Percentiles rank a stretch among this genome's conserved stretches.
These are phyloP conservation scores for Xylaria sp. DNA, from an alignment of 2,329 filamentous ascomycete species.

Conservation along the genomic window DNA sequence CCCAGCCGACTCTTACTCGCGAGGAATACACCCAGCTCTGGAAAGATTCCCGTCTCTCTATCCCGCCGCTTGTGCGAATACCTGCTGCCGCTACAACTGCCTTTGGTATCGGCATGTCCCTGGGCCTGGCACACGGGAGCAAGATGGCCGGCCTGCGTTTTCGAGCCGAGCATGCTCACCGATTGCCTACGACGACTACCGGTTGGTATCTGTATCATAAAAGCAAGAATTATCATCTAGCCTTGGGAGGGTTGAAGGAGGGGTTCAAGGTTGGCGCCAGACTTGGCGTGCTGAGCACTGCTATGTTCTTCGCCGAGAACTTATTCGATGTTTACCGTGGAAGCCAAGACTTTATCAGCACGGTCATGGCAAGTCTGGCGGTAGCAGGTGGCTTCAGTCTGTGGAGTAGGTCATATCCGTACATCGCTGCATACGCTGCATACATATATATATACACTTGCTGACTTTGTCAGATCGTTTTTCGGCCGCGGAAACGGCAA, in stretches of 20 bases:
- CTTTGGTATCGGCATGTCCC: conserved; percentile 72
- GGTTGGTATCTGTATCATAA: conserved; percentile 99
- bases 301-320: conserved; percentile 86
- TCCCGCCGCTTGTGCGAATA: conserved; percentile 73
- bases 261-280: conserved; percentile 78
- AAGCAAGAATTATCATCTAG: conserved; percentile 91
- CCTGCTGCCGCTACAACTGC: conserved; percentile 71
- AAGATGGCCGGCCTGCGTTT: conserved; percentile 82
- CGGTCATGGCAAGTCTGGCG: conserved; percentile 82
- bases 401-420: conserved; percentile 70
- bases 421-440: conserved; percentile 1
- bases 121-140: conserved; percentile 79
- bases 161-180: conserved; percentile 95
- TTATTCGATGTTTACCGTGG: conserved; percentile 79
- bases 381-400: conserved; percentile 88
- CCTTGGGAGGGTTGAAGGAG: conserved; percentile 80
- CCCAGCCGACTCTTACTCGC: conserved; percentile 39
- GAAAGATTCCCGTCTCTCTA: conserved; percentile 63
- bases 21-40: conserved; percentile 51
- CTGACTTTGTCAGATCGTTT: conserved; percentile 71
- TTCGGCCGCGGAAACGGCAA: conserved; percentile 77
- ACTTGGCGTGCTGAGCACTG: conserved; percentile 76
- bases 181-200: conserved; percentile 80
- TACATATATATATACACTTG: conserved; percentile 24
- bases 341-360: conserved; percentile 80